These are phyloP conservation scores for Saccharomycopsis phalli DNA, from an alignment of 1,139 yeast genomes.

Conservation along the genomic window DNA sequence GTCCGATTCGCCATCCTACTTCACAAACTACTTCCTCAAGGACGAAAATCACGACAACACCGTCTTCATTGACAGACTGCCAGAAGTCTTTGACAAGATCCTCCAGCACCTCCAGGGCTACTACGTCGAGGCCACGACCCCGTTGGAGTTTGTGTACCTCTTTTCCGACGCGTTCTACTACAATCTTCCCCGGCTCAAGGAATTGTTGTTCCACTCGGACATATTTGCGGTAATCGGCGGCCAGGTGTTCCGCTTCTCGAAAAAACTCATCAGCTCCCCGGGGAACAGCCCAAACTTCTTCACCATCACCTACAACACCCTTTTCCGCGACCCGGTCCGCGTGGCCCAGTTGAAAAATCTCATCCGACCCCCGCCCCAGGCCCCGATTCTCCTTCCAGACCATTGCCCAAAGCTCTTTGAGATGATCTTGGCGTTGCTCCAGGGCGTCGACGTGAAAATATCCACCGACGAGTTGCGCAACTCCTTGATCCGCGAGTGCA, in stretches of 20 bases:
- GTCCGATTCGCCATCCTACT: slow-evolving; percentile 56
- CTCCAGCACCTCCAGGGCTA: slow-evolving; percentile 75
- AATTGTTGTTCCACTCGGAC: slow-evolving; percentile 43
- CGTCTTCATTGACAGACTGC: slow-evolving; percentile 72
- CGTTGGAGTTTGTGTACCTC: slow-evolving; percentile 50
- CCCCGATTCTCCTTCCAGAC: slow-evolving; percentile 49
- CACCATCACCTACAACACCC: slow-evolving; percentile 47
- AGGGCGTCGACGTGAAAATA: slow-evolving; percentile 44
- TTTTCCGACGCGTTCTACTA: slow-evolving; percentile 71
- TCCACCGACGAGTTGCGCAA: slow-evolving; percentile 46
- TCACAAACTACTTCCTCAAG: slow-evolving; percentile 34
- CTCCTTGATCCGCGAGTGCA: slow-evolving; percentile 57
- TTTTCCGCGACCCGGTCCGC: slow-evolving; percentile 39
- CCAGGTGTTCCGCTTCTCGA: slow-evolving; percentile 49
- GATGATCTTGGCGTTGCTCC: slow-evolving; percentile 47
- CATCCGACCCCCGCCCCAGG: slow-evolving; percentile 71
- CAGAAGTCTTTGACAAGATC: slow-evolving; percentile 57
- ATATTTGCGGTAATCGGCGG: slow-evolving; percentile 58
- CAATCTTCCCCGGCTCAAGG: slow-evolving; percentile 49
- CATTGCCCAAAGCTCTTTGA: slow-evolving; percentile 43
- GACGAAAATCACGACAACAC: slow-evolving; percentile 34
- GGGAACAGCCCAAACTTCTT: slow-evolving; percentile 79
- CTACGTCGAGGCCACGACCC: slow-evolving; percentile 47
- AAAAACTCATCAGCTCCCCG: slow-evolving; percentile 39
- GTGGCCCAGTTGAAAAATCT: slow-evolving; percentile 34